Base-by-base conservation (phyloP, 2,329 filamentous ascomycete genomes). In the Fusarium sp. region DNA sequence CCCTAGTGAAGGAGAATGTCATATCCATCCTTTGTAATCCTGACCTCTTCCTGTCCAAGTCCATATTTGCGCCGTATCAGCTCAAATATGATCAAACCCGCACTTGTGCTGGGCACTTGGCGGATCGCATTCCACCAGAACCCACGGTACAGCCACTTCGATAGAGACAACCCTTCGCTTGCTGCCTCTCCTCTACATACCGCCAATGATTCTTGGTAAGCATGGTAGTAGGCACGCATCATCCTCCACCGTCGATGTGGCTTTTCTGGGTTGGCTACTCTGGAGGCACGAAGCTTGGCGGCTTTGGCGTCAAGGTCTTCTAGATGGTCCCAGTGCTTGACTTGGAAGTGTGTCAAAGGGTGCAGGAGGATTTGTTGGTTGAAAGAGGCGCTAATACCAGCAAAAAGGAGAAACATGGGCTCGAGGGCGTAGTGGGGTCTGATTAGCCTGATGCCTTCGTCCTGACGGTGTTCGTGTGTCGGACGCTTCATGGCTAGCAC, bases 41-140 rank as follows among this genome's bases (percentile, higher is more conserved):
- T 84, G 65, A 88, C 88, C 71, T 85, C 85, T 49, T 90, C 89
- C 19, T 83, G 82, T 3, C 85, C 84, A 59, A 86, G 82, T 3
- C 89, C 89, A 70, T 93, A 94, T 78, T 92, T 92, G 35, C 91
- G 82, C 57, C 92, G 82, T 37, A 93, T 88, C 44, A 94, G 75
- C 78, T 94, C 92, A 75, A 94, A 94, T 20, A 93, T 92, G 69
- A 94, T 92, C 61, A 94, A 76, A 0, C 91, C 92, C 0, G 91
- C 91, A 62, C 89, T 91, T 3, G 92, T 94, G 75, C 90, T 92
- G 1, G 92, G 92, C 3, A 92, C 90, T 78, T 93, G 91, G 7
- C 90, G 82, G 52, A 93, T 84, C 1, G 91, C 91, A 54, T 85
- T 89, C 85, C 87, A 87, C 83, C 90, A 88, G 75, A 94, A 93